Conservation (phyloP, 2,329 filamentous ascomycete genomes). For the Fusarium protoensiforme region DNA sequence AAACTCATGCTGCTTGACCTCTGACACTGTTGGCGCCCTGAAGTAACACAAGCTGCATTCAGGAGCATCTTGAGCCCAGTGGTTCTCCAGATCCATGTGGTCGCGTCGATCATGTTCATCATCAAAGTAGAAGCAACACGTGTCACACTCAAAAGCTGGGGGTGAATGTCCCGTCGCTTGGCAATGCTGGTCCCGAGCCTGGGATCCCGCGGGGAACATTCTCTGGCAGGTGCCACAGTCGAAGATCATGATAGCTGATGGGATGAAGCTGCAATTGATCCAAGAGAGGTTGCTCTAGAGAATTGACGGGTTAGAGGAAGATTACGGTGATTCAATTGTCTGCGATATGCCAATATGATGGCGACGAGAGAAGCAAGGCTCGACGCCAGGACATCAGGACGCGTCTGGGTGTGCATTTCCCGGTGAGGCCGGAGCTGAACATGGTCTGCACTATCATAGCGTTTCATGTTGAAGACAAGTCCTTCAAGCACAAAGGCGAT, state of each 20-base stretch:
- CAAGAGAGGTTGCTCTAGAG: background rate
- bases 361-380: background rate
- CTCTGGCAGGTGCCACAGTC: slow-evolving; percentile 44
- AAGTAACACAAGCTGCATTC: slow-evolving; percentile 45
- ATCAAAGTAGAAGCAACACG: slow-evolving; percentile 39
- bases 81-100: slow-evolving; percentile 46
- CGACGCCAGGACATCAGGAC: background rate
- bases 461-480: background rate
- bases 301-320: background rate
- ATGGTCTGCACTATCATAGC: background rate
- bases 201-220: slow-evolving; percentile 34
- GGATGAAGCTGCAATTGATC: background rate
- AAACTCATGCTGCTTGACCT: slow-evolving; percentile 42
- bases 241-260: slow-evolving; percentile 10
- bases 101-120: slow-evolving; percentile 29
- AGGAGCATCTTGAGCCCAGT: slow-evolving; percentile 36
- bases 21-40: background rate
- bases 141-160: slow-evolving; percentile 45
- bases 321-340: background rate
- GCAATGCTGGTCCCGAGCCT: slow-evolving; percentile 44
- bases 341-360: background rate
- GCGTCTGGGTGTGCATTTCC: background rate
- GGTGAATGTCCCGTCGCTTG: slow-evolving; percentile 38
- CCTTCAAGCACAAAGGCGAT: background rate
- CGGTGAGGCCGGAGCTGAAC: background rate